Evolutionary conservation across 1,139 yeast genomes (phyloP).

Genomic region (Protomyces macrosporus): DNA sequence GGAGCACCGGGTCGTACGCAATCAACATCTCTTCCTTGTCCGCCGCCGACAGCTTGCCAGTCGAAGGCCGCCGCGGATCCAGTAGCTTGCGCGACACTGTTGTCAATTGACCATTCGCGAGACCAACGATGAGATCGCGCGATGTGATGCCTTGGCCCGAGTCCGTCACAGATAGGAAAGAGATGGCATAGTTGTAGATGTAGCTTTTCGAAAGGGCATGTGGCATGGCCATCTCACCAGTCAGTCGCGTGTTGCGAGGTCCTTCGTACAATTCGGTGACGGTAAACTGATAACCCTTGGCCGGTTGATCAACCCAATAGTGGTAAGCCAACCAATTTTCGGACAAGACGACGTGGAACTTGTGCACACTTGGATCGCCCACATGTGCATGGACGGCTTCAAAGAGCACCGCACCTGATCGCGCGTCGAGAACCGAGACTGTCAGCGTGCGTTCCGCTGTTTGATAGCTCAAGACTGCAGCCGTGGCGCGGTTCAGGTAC

Average conservation of each 20-base stretch:
- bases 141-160: slow-evolving; percentile 72
- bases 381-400: slow-evolving; percentile 32
- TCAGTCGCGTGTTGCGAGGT: slow-evolving; percentile 41
- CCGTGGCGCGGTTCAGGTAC: slow-evolving; percentile 66
- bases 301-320: slow-evolving; percentile 42
- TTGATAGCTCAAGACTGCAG: slow-evolving; percentile 52
- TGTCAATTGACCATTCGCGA: slow-evolving; percentile 54
- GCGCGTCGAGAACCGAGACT: slow-evolving; percentile 57
- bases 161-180: slow-evolving; percentile 51
- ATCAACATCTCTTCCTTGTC: slow-evolving; percentile 58
- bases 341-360: slow-evolving; percentile 57
- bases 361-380: slow-evolving; percentile 39
- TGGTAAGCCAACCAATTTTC: slow-evolving; percentile 82
- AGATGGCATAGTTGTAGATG: slow-evolving; percentile 54
- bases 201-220: slow-evolving; percentile 52
- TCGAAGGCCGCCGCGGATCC: slow-evolving; percentile 43
- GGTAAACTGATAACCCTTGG: slow-evolving; percentile 54
- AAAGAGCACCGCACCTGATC: slow-evolving; percentile 59
- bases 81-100: slow-evolving; percentile 57
- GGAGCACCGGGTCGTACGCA: slow-evolving; percentile 59
- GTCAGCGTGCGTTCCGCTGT: slow-evolving; percentile 33
- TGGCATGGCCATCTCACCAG: slow-evolving; percentile 42
- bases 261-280: slow-evolving; percentile 79
- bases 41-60: slow-evolving; percentile 51
- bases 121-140: slow-evolving; percentile 58